Evolutionary conservation across 306 rosid genomes (phyloP), one percentile per base, ranked within the genome.

Genomic region (Malus sylvestris): DNA sequence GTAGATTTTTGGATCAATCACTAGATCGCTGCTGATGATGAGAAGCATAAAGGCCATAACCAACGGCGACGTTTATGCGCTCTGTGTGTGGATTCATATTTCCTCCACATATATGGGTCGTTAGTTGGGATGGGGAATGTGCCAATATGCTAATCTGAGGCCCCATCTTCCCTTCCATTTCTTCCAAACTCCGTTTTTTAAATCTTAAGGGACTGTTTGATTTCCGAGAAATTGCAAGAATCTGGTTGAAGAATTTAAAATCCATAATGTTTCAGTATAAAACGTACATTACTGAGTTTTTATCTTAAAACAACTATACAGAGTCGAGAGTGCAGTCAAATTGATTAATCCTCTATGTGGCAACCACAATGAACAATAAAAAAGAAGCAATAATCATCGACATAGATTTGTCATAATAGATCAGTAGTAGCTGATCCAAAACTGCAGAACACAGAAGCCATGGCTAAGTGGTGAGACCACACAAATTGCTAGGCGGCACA

Each of bases 141-240:
- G 97, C 85, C 93, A 78, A 80, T 19, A 91, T 89, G 95, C 95
- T 89, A 91, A 92, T 89, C 91, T 88, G 95, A 91, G 86, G 89
- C 88, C 27, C 60, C 32, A 5, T 8, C 14, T 61, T 61, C 0
- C 2, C 3, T 25, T 13, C 15, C 3, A 6, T 58, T 58, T 2
- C 18, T 52, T 38, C 27, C 16, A 1, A 15, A 16, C 40, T 2
- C 4, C 3, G 7, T 40, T 13, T 14, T 40, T 1, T 68, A 68
- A 16, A 68, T 45, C 38, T 1, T 14, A 44, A 66, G 2, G 8
- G 4, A 8, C 3, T n/a, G 66, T 49, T 22, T 71, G 32, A 20
- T 70, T 33, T 52, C 38, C 23, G 57, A 46, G 8, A 30, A 51
- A 78, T 73, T 42, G 27, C 68, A 25, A 9, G 61, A 72, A 71